Conservation (phyloP, 2,329 filamentous ascomycete genomes). For the Pseudogymnoascus sp. region DNA sequence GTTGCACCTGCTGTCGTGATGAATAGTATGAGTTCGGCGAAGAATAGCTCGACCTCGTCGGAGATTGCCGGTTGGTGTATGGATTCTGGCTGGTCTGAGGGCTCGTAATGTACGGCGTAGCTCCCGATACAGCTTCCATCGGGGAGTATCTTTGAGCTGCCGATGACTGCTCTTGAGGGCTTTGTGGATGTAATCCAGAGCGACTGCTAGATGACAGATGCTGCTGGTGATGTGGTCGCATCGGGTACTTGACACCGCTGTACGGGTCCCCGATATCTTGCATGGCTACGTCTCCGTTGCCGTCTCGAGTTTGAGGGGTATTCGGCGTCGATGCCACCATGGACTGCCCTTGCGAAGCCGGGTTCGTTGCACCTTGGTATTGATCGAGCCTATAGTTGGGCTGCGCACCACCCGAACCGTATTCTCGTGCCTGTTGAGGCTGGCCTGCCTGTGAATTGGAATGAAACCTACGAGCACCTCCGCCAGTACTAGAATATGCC, state of each 20-base stretch:
- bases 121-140: slow-evolving; percentile 82
- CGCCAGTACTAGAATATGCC: slow-evolving; percentile 57
- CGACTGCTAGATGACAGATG: slow-evolving; percentile 49
- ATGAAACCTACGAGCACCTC: slow-evolving; percentile 59
- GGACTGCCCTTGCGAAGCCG: slow-evolving; percentile 40
- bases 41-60: slow-evolving; percentile 60
- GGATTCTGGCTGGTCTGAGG: slow-evolving; percentile 45
- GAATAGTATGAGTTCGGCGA: slow-evolving; percentile 52
- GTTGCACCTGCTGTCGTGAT: slow-evolving; percentile 42
- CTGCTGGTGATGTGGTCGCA: slow-evolving; percentile 71
- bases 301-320: slow-evolving; percentile 57
- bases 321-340: slow-evolving; percentile 52
- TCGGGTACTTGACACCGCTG: slow-evolving; percentile 76
- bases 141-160: slow-evolving; percentile 91
- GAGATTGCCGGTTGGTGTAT: slow-evolving; percentile 65
- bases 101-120: slow-evolving; percentile 67
- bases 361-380: slow-evolving; percentile 43
- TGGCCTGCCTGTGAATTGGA: slow-evolving; percentile 40
- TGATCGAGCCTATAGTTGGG: slow-evolving; percentile 55
- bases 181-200: slow-evolving; percentile 60
- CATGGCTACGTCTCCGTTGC: slow-evolving; percentile 75
- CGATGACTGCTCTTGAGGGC: slow-evolving; percentile 67
- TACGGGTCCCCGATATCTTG: slow-evolving; percentile 80
- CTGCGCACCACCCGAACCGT: slow-evolving; percentile 34
- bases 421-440: slow-evolving; percentile 31